A percentile compares a stretch with the other conserved stretches of the same genome.
Conservation (phyloP, 2,329 filamentous ascomycete genomes). For the Fusarium gaditjirri region DNA sequence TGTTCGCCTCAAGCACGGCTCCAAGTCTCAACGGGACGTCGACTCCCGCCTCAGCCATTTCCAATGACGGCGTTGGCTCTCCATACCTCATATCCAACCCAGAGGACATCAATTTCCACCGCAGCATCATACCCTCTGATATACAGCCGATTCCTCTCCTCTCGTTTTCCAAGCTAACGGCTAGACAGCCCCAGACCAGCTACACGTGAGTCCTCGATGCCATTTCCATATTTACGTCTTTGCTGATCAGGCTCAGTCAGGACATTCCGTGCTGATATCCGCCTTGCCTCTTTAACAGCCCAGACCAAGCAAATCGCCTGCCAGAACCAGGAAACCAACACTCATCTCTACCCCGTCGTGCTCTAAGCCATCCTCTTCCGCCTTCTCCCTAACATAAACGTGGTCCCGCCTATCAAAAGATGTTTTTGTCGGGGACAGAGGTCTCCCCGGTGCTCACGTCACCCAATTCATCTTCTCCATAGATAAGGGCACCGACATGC, state of each 20-base stretch:
- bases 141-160: background rate
- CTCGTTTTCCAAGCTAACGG: background rate
- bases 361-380: background rate
- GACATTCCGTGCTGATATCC: background rate
- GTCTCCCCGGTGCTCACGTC: background rate
- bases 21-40: too few species aligned
- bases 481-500: background rate
- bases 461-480: background rate
- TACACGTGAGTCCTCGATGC: background rate
- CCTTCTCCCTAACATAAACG: background rate
- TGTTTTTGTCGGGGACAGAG: background rate
- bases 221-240: background rate
- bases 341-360: background rate
- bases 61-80: too few species aligned
- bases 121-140: background rate
- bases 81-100: background rate
- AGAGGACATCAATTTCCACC: background rate
- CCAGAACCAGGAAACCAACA: background rate
- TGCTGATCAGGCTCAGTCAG: background rate
- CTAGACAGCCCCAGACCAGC: background rate
- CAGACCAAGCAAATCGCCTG: background rate
- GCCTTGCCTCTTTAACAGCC: background rate
- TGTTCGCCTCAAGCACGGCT: too few species aligned
- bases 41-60: too few species aligned
- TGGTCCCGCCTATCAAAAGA: background rate